phyloP scores from a whole-genome alignment of 2,329 filamentous ascomycete species.

The Diaporthe vexans region DNA sequence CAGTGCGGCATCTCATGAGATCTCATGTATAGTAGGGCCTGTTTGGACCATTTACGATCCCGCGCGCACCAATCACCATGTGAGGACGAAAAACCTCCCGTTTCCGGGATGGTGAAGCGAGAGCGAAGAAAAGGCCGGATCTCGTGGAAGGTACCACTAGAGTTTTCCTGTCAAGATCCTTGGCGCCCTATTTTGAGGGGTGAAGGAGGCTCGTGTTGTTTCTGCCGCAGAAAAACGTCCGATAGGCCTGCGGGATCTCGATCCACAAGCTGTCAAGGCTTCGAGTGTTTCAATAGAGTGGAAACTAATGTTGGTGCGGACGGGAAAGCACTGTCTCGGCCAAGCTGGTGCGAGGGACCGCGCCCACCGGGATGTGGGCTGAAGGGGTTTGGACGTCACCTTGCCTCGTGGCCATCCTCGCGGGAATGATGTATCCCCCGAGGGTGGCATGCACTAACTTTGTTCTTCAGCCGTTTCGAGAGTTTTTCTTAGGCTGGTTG shows the following conservation, averaged over 20 bases:
- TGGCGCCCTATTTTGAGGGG: background rate
- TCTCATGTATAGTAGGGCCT: background rate
- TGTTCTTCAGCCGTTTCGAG: slow-evolving; percentile 12
- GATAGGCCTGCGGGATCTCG: slow-evolving; percentile 20
- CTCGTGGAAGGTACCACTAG: slow-evolving; percentile 5
- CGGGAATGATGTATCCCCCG: background rate
- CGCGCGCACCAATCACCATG: background rate
- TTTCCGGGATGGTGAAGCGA: background rate
- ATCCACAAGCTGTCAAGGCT: slow-evolving; percentile 17
- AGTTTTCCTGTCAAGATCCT: slow-evolving; percentile 16
- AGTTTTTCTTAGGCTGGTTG: too few relatives aligned
- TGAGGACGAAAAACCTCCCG: background rate
- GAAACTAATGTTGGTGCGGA: slow-evolving; percentile 12
- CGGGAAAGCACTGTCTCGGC: slow-evolving; percentile 14
- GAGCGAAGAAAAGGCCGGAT: background rate
- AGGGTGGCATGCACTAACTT: background rate
- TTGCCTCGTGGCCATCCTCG: slow-evolving; percentile 5
- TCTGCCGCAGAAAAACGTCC: slow-evolving; percentile 22
- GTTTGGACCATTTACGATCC: background rate
- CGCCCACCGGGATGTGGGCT: slow-evolving; percentile 16
- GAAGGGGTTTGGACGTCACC: background rate
- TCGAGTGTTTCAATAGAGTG: slow-evolving; percentile 27
- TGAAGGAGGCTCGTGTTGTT: background rate
- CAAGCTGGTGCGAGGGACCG: background rate
- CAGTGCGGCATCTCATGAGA: slow-evolving; percentile 2